Evolutionary conservation across 768 basidiomycete species (phyloP).

Genomic region (Daedalea quercina): DNA sequence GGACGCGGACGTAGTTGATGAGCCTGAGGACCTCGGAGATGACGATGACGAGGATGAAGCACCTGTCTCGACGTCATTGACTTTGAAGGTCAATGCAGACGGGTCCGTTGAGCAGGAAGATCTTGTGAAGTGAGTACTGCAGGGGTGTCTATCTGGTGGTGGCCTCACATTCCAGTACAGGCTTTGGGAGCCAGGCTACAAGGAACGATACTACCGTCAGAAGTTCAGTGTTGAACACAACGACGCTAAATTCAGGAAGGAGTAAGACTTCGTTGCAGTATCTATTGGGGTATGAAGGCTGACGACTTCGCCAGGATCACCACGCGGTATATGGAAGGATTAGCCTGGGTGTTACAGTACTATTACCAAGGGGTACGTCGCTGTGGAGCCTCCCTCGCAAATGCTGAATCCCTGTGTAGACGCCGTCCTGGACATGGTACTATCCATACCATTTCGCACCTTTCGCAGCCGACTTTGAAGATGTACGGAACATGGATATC

Average conservation of each 20-base stretch:
- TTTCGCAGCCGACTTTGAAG: slow-evolving; percentile 90
- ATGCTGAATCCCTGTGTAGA: slow-evolving; percentile 30
- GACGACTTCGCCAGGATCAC: slow-evolving; percentile 50
- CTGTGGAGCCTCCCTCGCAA: not conserved
- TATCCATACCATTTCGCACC: slow-evolving; percentile 99
- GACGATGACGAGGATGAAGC: slow-evolving; percentile 42
- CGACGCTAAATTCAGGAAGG: slow-evolving; percentile 67
- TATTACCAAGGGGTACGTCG: slow-evolving; percentile 92
- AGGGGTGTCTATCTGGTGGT: not conserved
- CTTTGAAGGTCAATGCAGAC: slow-evolving; percentile 79
- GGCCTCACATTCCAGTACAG: slow-evolving; percentile 32
- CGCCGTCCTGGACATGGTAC: slow-evolving; percentile 98
- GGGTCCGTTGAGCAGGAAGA: slow-evolving; percentile 95
- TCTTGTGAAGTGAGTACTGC: slow-evolving; percentile 69
- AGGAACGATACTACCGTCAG: slow-evolving; percentile 88
- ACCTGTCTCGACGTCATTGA: slow-evolving; percentile 36
- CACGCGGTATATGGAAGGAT: slow-evolving; percentile 83
- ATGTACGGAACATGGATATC: slow-evolving; percentile 73
- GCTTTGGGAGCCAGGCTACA: slow-evolving; percentile 94
- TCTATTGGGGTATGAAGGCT: not conserved
- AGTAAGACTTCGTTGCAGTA: slow-evolving; percentile 40
- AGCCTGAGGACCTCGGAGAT: slow-evolving; percentile 28
- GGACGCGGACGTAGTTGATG: too few species aligned
- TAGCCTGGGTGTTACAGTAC: slow-evolving; percentile 94
- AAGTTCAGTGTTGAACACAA: slow-evolving; percentile 78